Base-by-base conservation (phyloP, 1,139 yeast species). In the Debaryomyces robertsiae region DNA sequence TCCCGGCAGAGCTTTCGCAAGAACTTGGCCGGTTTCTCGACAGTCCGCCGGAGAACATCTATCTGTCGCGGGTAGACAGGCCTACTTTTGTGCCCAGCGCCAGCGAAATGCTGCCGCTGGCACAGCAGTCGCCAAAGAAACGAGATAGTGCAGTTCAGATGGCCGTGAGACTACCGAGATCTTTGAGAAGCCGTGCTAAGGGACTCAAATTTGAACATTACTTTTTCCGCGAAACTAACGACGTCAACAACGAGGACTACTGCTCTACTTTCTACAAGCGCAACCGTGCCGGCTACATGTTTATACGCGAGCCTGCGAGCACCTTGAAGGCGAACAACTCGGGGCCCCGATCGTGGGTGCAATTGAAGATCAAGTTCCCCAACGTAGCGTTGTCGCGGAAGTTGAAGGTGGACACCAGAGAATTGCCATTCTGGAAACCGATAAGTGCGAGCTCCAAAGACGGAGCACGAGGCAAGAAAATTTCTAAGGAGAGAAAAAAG, bases 231-330 rank as follows among this genome's bases (percentile, higher is more conserved):
- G 24, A 33, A 29, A 25, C 24, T n/a, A 33, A 33, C 23, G 36
- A 33, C 9, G 24, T 33, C n/a, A 33, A 33, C 43, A 50, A 53
- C 9, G 63, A 60, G 37, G 60, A 58, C 34, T 57, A 55, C 45
- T 57, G 63, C 43, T 62, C 69, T 6, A 66, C 71, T 2, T 67
- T 67, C 43, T 67, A 67, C 47, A 64, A 63, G 43, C 47, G 73
- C 28, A 67, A 67, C 35, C 43, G 50, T 10, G 63, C 63, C 37
- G 70, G 71, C 10, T 67, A 66, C 45, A 67, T 67, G 73, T 67
- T 67, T 45, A 63, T 62, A 11, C 54, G 60, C 32, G 73, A 67
- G 40, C 60, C 69, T 10, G 58, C 60, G 14, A 60, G 51, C 34
- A 53, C 62, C n/a, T 47, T 60, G 27, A 60, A 58, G 35, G 63